phyloP scores from a whole-genome alignment of 495 filamentous ascomycete species.

The Lophiostoma macrostomum region DNA sequence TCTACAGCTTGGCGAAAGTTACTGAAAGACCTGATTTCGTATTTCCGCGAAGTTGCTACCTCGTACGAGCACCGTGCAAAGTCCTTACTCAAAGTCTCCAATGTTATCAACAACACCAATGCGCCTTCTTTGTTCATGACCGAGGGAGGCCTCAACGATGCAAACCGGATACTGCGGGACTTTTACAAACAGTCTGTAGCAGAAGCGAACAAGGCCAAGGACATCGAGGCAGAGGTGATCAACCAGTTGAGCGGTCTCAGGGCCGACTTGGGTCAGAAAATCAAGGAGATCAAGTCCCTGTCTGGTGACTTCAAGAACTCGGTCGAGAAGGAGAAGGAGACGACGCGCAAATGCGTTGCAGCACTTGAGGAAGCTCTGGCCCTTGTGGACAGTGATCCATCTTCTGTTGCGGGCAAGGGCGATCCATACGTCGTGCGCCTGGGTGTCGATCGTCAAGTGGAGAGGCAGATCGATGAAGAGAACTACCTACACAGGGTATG shows the following conservation, averaged over 20 bases:
- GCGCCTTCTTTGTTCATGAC: slow-evolving; percentile 69
- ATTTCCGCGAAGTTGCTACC: slow-evolving; percentile 88
- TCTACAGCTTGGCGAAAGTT: slow-evolving; percentile 85
- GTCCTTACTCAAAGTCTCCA: slow-evolving; percentile 75
- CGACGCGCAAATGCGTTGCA: slow-evolving; percentile 66
- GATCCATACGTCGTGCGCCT: slow-evolving; percentile 88
- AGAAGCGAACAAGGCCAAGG: slow-evolving; percentile 83
- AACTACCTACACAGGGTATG: slow-evolving; percentile 90
- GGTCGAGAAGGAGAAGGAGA: slow-evolving; percentile 75
- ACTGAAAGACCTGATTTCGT: slow-evolving; percentile 89
- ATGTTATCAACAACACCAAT: slow-evolving; percentile 75
- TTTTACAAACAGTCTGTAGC: slow-evolving; percentile 78
- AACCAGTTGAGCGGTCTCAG: slow-evolving; percentile 78
- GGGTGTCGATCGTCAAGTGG: slow-evolving; percentile 80
- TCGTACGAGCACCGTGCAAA: slow-evolving; percentile 87
- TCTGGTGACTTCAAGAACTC: slow-evolving; percentile 92
- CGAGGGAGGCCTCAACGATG: slow-evolving; percentile 80
- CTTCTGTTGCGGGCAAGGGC: slow-evolving; percentile 72
- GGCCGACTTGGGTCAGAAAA: slow-evolving; percentile 88
- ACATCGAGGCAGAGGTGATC: slow-evolving; percentile 89
- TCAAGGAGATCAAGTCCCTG: slow-evolving; percentile 93
- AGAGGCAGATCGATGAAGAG: slow-evolving; percentile 91
- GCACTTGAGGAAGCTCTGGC: slow-evolving; percentile 77
- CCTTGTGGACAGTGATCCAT: slow-evolving; percentile 70
- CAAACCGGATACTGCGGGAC: slow-evolving; percentile 71